Base-by-base conservation (phyloP, 2,329 filamentous ascomycete species). In the Nigrospora sphaerica region DNA sequence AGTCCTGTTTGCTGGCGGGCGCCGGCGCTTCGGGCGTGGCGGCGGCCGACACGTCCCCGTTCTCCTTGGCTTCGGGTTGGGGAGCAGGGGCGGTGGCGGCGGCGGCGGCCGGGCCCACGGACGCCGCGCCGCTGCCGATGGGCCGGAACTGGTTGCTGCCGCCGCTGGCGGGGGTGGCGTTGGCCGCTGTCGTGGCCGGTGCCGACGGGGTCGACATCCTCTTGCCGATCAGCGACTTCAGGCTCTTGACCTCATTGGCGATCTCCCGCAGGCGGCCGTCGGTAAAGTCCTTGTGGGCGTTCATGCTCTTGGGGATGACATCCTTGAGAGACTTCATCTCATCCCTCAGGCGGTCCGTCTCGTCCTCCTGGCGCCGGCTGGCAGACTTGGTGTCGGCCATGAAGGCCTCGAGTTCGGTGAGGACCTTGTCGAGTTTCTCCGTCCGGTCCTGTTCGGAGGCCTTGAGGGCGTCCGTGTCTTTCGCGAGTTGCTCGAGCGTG, bases 401-500 rank as follows among this genome's bases (percentile, higher is more conserved):
- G 34, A 95, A 88, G 11, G 75, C 79, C 63, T 98, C 92, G 7
- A 98, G 83, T 44, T 96, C 91, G 5, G 78, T 74, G 12, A 98
- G 75, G 2, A 92, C 86, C 41, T 74, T 74, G 62, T 98, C 93
- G 6, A 98, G 72, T 51, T 86, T 83, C 59, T 90, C 83, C 11
- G 89, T 95, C 49, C 93, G 81, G 49, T 86, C 78, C 62, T 90
- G 78, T 71, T 98, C 93, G 0, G 91, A 85, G 5, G 81, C 77
- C 69, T 98, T 98, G 49, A 98, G 78, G 10, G 83, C 79, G 45
- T 90, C 83, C 0, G 93, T 98, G 64, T 98, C 95, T 57, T 88
- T 87, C 34, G 88, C 81, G 1, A 98, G 78, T 62, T 97, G 93
- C 49, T 98, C 93, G 12, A 98, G 83, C 13, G 97, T 78, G 16